These are phyloP conservation scores for Wickerhamiella bombiphila DNA, from an alignment of 805 yeast genomes.

Conservation along the genomic window DNA sequence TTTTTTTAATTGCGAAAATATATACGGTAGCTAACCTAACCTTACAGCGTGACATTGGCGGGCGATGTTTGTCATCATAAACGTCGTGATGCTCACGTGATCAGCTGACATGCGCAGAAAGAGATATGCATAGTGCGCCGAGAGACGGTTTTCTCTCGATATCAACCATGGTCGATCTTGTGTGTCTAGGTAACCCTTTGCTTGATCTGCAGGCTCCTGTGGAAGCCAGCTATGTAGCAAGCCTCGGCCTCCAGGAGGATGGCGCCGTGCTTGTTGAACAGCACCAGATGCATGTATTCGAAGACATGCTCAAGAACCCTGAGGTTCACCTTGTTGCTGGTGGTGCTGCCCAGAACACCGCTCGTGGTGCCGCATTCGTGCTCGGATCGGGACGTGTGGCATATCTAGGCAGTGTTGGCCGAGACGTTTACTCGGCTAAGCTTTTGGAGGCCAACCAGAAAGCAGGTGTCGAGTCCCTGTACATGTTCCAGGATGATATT, in stretches of 20 bases:
- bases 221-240: constrained; percentile 45
- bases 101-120: no score
- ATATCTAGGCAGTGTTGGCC: constrained; percentile 93
- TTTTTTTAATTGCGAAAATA: no score
- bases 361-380: constrained; percentile 93
- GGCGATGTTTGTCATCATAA: no score
- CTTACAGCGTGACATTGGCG: no score
- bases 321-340: constrained; percentile 76
- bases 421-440: constrained; percentile 73
- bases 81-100: no score
- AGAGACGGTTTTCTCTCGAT: neutral
- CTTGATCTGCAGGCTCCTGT: constrained; percentile 76
- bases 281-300: constrained; percentile 72
- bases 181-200: constrained; percentile 86
- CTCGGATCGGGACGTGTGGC: constrained; percentile 71
- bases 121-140: no score
- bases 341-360: constrained; percentile 99
- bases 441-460: constrained; percentile 66
- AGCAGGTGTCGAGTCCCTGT: constrained; percentile 79
- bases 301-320: constrained; percentile 50
- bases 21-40: no score
- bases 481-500: constrained; percentile 59
- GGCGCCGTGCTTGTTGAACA: constrained; percentile 86
- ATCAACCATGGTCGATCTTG: constrained; percentile 38
- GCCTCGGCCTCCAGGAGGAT: constrained; percentile 74